Base-by-base conservation (phyloP, 2,329 filamentous ascomycete genomes). In the Colletotrichum sp. region DNA sequence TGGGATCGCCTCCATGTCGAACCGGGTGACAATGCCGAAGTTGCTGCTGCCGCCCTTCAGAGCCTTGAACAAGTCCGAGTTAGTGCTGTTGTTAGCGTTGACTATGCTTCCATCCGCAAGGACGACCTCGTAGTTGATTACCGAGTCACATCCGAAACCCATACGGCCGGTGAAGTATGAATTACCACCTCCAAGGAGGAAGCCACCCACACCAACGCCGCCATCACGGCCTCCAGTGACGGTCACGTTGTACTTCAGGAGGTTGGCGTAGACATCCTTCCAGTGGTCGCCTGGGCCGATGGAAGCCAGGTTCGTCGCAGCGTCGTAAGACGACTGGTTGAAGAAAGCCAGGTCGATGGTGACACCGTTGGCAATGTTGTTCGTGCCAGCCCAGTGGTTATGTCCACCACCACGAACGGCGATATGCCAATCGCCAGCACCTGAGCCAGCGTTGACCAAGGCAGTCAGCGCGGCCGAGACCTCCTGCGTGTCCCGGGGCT, bases 331-430 rank as follows among this genome's bases (percentile, higher is more conserved):
- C 8, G 78, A 69, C 64, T 15, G 8, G 55, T 78, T 80, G 52
- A 80, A 57, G 16, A 79, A 78, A 32, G 82, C 82, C 49, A 90
- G 73, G 71, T 89, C 87, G 71, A 90, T 85, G 4, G 85, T 85
- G n/a, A 89, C 80, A 5, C 87, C 87, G 5, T 82, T 83, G 15
- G 83, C 80, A 66, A 86, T 86, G 72, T 85, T 90, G 16, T 87
- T 87, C 6, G 84, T 82, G 16, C 85, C 86, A 1, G 83, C 80
- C 77, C 85, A 85, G 3, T 84, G 82, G 49, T 85, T 84, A 80
- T 90, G 89, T 1, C 89, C 89, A 32, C 89, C 89, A 75, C 88
- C 87, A 52, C 87, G 86, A n/a, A 88, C 83, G 3, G 89, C 88
- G 71, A 90, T 88, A 39, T 81, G 79, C 80, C 82, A 84, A 63